These are phyloP conservation scores for Carex myosuroides DNA, from an alignment of 176 grass and related monocot genomes.

Conservation along the genomic window DNA sequence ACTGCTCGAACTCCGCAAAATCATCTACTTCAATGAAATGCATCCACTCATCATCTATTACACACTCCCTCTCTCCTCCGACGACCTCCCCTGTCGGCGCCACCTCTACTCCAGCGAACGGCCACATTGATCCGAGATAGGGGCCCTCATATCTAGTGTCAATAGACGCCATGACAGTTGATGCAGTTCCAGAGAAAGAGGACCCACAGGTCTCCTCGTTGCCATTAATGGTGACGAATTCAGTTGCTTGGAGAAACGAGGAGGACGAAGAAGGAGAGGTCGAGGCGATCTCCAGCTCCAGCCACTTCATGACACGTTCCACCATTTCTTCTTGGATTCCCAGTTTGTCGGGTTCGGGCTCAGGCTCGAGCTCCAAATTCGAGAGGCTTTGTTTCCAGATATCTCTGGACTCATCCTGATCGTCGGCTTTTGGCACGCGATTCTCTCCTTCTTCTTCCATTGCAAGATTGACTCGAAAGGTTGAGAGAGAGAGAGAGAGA, in stretches of 20 bases:
- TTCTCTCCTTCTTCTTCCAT: conserved; percentile 20
- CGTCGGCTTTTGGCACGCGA: not conserved
- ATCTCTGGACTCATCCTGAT: not conserved
- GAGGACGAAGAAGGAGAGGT: not conserved
- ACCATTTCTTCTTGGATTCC: conserved; percentile 43
- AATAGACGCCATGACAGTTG: conserved; percentile 74
- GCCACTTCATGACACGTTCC: conserved; percentile 69
- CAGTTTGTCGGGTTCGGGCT: not conserved
- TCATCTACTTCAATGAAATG: conserved; percentile 9
- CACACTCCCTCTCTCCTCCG: not conserved
- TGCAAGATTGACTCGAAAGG: not conserved
- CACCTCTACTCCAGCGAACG: not conserved
- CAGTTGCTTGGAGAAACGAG: not conserved
- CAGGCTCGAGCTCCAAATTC: not conserved
- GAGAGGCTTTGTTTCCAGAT: conserved; percentile 5
- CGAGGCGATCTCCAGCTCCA: conserved; percentile 57
- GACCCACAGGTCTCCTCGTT: conserved; percentile 92
- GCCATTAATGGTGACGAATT: conserved; percentile 62
- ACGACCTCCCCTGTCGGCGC: not conserved
- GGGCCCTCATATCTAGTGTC: conserved; percentile 44
- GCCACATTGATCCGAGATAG: conserved; percentile 35
- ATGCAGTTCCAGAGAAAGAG: conserved; percentile 67
- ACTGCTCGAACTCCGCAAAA: not conserved
- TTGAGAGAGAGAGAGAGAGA: not conserved
- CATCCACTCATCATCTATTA: conserved; percentile 46